Percentiles rank a stretch among this genome's conserved stretches.
phyloP scores from a whole-genome alignment of 352 stramenopile genomes.

The Globisporangium nodosum region DNA sequence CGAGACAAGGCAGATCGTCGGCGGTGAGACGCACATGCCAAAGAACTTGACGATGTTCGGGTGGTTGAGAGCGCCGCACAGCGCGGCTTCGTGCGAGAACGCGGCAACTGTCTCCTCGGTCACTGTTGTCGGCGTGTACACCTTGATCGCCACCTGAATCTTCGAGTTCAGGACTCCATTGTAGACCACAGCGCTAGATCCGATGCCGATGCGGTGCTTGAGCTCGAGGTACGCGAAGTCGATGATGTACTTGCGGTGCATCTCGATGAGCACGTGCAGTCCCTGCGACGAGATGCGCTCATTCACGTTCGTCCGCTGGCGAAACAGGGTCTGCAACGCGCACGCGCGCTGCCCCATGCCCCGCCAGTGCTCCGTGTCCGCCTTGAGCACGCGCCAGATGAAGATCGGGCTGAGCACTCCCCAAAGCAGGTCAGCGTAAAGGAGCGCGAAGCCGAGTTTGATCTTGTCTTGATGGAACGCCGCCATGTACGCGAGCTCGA shows the following conservation, averaged over 20 bases:
- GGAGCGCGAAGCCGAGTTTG: constrained; percentile 14
- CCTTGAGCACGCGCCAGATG: constrained; percentile 71
- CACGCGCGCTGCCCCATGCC: constrained; percentile 55
- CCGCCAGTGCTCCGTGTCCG: constrained; percentile 73
- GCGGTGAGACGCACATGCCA: constrained; percentile 68
- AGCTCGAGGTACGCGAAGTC: constrained; percentile 51
- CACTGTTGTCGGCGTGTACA: constrained; percentile 53
- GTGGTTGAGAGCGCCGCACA: constrained; percentile 26
- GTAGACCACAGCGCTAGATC: constrained; percentile 40
- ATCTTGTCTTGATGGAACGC: constrained; percentile 15
- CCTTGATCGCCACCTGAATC: constrained; percentile 43
- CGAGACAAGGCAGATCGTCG: constrained; percentile 44
- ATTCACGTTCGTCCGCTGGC: constrained; percentile 21
- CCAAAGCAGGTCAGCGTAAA: constrained; percentile 22
- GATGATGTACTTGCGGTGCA: constrained; percentile 42
- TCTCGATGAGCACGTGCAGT: constrained; percentile 41
- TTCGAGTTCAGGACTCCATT: constrained; percentile 28
- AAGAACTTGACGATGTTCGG: constrained; percentile 84
- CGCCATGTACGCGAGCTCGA: constrained; percentile 16
- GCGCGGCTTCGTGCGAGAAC: constrained; percentile 41
- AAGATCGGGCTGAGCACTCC: constrained; percentile 27
- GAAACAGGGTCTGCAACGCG: constrained; percentile 22
- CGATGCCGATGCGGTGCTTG: constrained; percentile 29
- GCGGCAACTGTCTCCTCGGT: constrained; percentile 31
- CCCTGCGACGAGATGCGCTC: constrained; percentile 38